phyloP scores from a whole-genome alignment of 2,329 filamentous ascomycete species.

The Penicillium sumatraense region DNA sequence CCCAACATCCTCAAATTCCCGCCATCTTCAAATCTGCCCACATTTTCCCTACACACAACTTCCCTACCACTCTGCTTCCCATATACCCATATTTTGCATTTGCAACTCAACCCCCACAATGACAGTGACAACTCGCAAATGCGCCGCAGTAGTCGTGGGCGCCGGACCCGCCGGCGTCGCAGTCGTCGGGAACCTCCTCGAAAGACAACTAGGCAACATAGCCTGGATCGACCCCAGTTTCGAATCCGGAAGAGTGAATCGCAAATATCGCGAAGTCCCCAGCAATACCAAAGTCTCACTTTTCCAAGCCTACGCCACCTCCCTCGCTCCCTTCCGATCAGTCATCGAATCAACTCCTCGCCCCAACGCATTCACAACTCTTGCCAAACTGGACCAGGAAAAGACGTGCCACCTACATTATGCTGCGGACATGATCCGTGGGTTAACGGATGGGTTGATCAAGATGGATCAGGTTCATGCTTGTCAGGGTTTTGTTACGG shows the following conservation, averaged over 20 bases:
- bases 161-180: constrained; percentile 64
- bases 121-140: constrained; percentile 42
- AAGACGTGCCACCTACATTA: constrained; percentile 62
- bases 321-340: constrained; percentile 56
- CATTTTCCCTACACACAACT: background rate
- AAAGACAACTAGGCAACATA: constrained; percentile 57
- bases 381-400: constrained; percentile 60
- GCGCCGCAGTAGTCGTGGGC: constrained; percentile 62
- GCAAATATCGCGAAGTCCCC: constrained; percentile 65
- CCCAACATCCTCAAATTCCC: background rate
- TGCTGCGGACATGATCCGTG: constrained; percentile 60
- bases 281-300: constrained; percentile 66
- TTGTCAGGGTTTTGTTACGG: constrained; percentile 39
- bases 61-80: background rate
- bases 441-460: constrained; percentile 48
- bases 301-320: constrained; percentile 62
- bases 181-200: constrained; percentile 64
- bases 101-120: constrained; percentile 8
- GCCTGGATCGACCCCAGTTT: constrained; percentile 65
- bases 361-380: constrained; percentile 59
- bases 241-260: constrained; percentile 57
- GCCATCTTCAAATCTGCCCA: background rate
- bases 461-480: constrained; percentile 43
- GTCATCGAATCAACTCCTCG: constrained; percentile 54
- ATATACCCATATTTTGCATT: background rate